These are phyloP conservation scores for Fraxinus angustifolia DNA, from an alignment of 305 asterid species.

Conservation along the genomic window DNA sequence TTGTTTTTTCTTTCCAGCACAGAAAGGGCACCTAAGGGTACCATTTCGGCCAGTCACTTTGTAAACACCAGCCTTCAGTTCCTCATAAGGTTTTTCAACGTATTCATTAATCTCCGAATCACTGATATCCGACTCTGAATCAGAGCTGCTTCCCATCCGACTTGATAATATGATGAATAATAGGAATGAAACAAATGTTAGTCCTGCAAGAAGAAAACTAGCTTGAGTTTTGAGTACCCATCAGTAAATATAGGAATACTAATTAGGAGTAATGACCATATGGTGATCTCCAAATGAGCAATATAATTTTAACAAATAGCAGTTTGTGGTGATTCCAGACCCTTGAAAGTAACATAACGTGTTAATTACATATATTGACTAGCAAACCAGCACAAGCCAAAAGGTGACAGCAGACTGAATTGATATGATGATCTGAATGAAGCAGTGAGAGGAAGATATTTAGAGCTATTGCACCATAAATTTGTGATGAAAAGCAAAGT, in stretches of 20 bases:
- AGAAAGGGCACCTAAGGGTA: conserved; percentile 60
- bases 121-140: conserved; percentile 70
- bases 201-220: not conserved
- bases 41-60: conserved; percentile 80
- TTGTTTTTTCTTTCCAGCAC: conserved; percentile 45
- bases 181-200: not conserved
- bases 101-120: conserved; percentile 77
- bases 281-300: not conserved
- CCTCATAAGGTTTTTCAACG: conserved; percentile 63
- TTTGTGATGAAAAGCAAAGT: not conserved
- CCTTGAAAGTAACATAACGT: not conserved
- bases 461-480: not conserved
- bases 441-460: not conserved
- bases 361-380: not conserved
- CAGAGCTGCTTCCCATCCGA: conserved; percentile 85
- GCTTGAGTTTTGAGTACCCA: not conserved
- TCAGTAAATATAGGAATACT: not conserved
- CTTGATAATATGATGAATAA: not conserved
- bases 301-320: not conserved
- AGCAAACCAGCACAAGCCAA: not conserved
- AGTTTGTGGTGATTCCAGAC: not conserved
- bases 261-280: not conserved
- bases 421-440: not conserved
- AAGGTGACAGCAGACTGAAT: not conserved
- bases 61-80: conserved; percentile 54